Evolutionary conservation across 1,284 basidiomycete species (phyloP), one percentile per base, ranked within the genome.

Genomic region (Rhizopogon parksii): DNA sequence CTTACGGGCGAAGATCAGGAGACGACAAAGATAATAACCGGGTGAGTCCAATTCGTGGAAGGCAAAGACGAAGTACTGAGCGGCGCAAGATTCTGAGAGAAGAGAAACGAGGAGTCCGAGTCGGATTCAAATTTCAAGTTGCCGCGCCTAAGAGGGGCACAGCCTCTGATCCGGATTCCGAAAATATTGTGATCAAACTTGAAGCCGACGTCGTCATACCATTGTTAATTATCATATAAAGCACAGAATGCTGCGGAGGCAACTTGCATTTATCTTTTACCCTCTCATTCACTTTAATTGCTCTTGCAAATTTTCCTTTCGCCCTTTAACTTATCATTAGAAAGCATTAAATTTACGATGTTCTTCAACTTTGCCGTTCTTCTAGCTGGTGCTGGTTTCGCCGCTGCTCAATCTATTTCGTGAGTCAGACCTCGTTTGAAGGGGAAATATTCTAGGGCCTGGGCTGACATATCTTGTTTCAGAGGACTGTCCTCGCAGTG

Each of bases 361-460:
- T 59, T 64, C 36, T 54, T 69, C 56, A 55, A 55, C 51, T 17
- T 64, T 49, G 61, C 63, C 51, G 52, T 69, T 57, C 57, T 72
- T 54, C 52, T 70, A 36, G 61, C 60, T 49, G 73, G 61, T 48
- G 67, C 71, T 59, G 70, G 70, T 56, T 64, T 71, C 59, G 72
- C 67, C 54, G 68, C 68, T 58, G 77, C 76, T 25, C 71, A 74
- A 54, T 64, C 30, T 32, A 9, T 12, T 12, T 32, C 70, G 78
- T 79, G 59, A 58, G 75, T 66, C 17, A 6, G 11, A 25, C 1
- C 8, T 4, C 11, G 17, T 32, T 19, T 21, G 14, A 6, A 12
- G 2, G 9, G 19, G 9, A 2, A 15, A 15, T 1, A 9, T 17
- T 9, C 7, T n/a, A n/a, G n/a, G n/a, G n/a, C n/a, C n/a, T 49